phyloP scores from a whole-genome alignment of 257 asterid species.

The Forsythia viridissima region DNA sequence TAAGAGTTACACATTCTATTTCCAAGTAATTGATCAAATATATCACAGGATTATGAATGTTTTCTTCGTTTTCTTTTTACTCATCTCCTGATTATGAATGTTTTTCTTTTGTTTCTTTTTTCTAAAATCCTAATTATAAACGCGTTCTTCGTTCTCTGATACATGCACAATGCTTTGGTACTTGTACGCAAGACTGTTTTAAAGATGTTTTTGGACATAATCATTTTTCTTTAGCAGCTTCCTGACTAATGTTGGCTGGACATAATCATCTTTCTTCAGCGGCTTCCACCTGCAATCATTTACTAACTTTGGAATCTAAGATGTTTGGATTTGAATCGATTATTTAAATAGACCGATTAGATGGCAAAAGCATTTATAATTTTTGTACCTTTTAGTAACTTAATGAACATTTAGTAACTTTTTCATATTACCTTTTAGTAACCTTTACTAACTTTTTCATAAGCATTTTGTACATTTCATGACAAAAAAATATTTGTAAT shows the following conservation, averaged over 20 bases:
- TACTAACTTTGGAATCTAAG: too few relatives aligned
- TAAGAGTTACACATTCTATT: not conserved
- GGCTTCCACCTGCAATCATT: conserved; percentile 67
- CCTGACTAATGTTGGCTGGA: conserved; percentile 78
- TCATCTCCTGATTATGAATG: not conserved
- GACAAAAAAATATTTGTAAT: too few relatives aligned
- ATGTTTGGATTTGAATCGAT: too few relatives aligned
- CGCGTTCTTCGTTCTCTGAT: not conserved
- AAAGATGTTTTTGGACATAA: too few relatives aligned
- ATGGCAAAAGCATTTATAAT: too few relatives aligned
- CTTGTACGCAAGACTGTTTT: conserved; percentile 24
- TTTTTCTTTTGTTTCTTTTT: not conserved
- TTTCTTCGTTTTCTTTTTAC: not conserved
- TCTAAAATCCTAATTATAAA: too few relatives aligned
- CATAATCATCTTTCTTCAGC: conserved; percentile 55
- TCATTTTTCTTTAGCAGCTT: conserved; percentile 75
- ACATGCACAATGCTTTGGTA: not conserved
- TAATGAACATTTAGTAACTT: too few relatives aligned
- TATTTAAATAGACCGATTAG: too few relatives aligned
- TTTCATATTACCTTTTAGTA: too few relatives aligned
- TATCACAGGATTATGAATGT: not conserved
- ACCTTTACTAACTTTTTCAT: too few relatives aligned
- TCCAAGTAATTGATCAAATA: conserved; percentile 3
- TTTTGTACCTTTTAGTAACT: too few relatives aligned
- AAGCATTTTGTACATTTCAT: too few relatives aligned